Evolutionary conservation across 2,329 filamentous ascomycete genomes (phyloP), one percentile per base, ranked within the genome.

Genomic region (Fusarium albidum): DNA sequence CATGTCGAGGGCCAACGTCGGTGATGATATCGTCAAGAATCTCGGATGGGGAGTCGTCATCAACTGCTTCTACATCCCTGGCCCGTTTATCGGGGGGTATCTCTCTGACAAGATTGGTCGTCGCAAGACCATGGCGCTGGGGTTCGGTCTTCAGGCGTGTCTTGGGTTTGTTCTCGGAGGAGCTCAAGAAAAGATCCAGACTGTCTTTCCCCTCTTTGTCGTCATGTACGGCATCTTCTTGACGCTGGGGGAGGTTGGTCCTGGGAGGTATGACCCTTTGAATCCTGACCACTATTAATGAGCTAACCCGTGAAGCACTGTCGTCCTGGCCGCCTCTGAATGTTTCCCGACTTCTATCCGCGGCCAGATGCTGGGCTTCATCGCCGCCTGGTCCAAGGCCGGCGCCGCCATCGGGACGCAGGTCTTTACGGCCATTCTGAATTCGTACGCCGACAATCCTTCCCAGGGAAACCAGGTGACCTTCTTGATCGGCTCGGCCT

Each of bases 161-260:
- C 69, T 82, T 9, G 81, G 80, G 0, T 79, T 83, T 48, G 69
- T 82, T 29, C 69, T 83, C 0, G 80, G 79, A 3, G 79, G 78
- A 4, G 78, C 79, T 0, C 70, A 79, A 12, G 63, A 63, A 0
- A 72, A 69, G 0, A 79, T 83, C 34, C 76, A 80, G 57, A 70
- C 43, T 0, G 65, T 82, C 3, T 77, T 82, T 27, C 77, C 80
- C 0, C 71, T 82, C 0, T 82, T 83, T 49, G 66, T 83, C 0
- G 75, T 82, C 5, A 66, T 83, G 10, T 82, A 82, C 48, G 80
- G 79, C 1, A 69, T 82, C 38, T 82, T 82, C 61, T 66, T 77
- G 26, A 75, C 75, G 0, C 63, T 81, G 0, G 79, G 79, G 1
- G 78, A 82, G 53, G 75, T 82, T 41, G 80, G 80, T 0, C 80